Evolutionary conservation across 2,329 filamentous ascomycete species (phyloP).

Genomic region (Orbilia ellipsospora): DNA sequence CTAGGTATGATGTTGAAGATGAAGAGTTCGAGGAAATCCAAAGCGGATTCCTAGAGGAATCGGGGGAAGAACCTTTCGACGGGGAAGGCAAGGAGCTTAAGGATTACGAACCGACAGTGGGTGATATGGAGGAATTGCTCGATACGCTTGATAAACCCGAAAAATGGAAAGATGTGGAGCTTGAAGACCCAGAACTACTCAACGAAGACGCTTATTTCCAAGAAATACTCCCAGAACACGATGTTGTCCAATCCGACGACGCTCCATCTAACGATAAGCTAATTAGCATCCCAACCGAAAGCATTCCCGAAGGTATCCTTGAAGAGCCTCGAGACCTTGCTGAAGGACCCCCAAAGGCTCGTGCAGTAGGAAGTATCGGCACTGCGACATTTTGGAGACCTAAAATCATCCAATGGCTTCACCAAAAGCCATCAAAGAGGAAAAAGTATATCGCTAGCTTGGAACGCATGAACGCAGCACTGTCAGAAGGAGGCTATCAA

Average conservation of each 20-base stretch:
- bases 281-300: neutral
- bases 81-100: neutral
- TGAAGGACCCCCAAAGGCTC: neutral
- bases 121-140: neutral
- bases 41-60: neutral
- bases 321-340: neutral
- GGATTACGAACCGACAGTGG: conserved; percentile 7
- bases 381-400: conserved; percentile 10
- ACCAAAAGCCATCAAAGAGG: neutral
- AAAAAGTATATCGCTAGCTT: conserved; percentile 7
- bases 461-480: conserved; percentile 32
- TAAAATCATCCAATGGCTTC: neutral
- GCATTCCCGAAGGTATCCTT: neutral
- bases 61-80: neutral
- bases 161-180: neutral
- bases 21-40: neutral
- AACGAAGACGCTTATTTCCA: neutral
- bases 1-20: neutral
- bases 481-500: conserved; percentile 16
- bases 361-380: neutral
- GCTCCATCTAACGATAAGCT: too few species aligned
- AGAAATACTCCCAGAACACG: neutral
- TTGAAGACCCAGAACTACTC: neutral
- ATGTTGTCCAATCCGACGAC: neutral
- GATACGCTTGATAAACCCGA: neutral